Percentiles rank a stretch among this genome's conserved stretches.
Evolutionary conservation across 805 yeast species (phyloP).

Genomic region (Pichia occidentalis): DNA sequence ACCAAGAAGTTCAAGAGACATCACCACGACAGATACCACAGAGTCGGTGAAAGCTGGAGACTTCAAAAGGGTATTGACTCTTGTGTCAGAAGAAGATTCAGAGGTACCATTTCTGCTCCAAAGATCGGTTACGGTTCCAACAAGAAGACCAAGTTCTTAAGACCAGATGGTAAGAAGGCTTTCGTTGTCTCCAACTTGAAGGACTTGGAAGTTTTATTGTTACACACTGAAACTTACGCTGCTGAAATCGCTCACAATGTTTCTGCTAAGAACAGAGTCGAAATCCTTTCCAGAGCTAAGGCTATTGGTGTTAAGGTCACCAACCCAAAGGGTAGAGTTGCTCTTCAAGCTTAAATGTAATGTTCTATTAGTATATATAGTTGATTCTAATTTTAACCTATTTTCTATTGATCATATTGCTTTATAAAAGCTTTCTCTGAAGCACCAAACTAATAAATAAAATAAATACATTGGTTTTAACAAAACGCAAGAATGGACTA

Average conservation of each 20-base stretch:
- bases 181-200: slow-evolving; percentile 86
- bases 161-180: slow-evolving; percentile 97
- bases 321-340: slow-evolving; percentile 98
- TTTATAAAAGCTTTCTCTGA: no score
- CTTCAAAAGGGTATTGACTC: slow-evolving; percentile 99
- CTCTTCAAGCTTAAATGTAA: slow-evolving; percentile 82
- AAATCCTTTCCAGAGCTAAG: slow-evolving; percentile 93
- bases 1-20: slow-evolving; percentile 98
- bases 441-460: slow-evolving; percentile 1
- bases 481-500: no score
- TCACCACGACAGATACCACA: slow-evolving; percentile 98
- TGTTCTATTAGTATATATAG: slow-evolving; percentile 13
- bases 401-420: slow-evolving; percentile 2
- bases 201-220: slow-evolving; percentile 90
- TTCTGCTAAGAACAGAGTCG: slow-evolving; percentile 97
- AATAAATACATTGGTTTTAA: neutral
- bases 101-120: slow-evolving; percentile 99
- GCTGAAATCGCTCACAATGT: slow-evolving; percentile 99
- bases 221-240: slow-evolving; percentile 98
- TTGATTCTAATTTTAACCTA: slow-evolving; percentile 8
- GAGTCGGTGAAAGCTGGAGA: slow-evolving; percentile 99
- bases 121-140: slow-evolving; percentile 99
- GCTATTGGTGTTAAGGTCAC: slow-evolving; percentile 98
- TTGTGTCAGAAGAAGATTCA: slow-evolving; percentile 99
- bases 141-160: slow-evolving; percentile 95